These are phyloP conservation scores for Russula sp. DNA, from an alignment of 768 basidiomycete genomes.

Conservation along the genomic window DNA sequence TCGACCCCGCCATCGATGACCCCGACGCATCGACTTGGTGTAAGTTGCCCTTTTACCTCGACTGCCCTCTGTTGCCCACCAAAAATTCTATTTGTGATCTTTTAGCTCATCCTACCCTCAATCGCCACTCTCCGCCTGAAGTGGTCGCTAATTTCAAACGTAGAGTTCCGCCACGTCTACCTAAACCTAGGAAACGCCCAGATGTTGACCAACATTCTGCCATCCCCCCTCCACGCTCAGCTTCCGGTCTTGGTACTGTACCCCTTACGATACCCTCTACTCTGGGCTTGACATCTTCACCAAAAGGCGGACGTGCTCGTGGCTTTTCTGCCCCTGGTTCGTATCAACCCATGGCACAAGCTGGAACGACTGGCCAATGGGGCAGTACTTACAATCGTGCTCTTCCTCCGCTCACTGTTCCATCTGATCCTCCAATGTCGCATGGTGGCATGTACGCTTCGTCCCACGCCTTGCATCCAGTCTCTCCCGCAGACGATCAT, in stretches of 20 bases:
- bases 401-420: constrained; percentile 82
- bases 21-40: constrained; percentile 97
- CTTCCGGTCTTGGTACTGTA: constrained; percentile 65
- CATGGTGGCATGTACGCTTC: constrained; percentile 57
- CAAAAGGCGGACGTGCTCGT: constrained; percentile 53
- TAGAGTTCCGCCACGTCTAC: constrained; percentile 88
- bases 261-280: constrained; percentile 62
- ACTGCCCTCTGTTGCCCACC: constrained; percentile 18
- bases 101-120: constrained; percentile 85
- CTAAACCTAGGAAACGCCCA: constrained; percentile 75
- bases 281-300: constrained; percentile 40
- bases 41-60: constrained; percentile 45
- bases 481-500: constrained; percentile 69
- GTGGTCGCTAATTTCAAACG: constrained; percentile 94
- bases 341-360: constrained; percentile 67
- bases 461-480: constrained; percentile 60
- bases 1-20: constrained; percentile 92
- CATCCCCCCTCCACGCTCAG: constrained; percentile 74
- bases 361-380: constrained; percentile 53
- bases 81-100: constrained; percentile 22
- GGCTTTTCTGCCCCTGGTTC: constrained; percentile 84
- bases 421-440: constrained; percentile 66
- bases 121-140: constrained; percentile 84
- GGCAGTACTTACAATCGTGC: constrained; percentile 47
- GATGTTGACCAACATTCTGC: constrained; percentile 66